Evolutionary conservation across 1,284 basidiomycete genomes (phyloP).

Genomic region (Microbotryum lychnidis-dioicae): DNA sequence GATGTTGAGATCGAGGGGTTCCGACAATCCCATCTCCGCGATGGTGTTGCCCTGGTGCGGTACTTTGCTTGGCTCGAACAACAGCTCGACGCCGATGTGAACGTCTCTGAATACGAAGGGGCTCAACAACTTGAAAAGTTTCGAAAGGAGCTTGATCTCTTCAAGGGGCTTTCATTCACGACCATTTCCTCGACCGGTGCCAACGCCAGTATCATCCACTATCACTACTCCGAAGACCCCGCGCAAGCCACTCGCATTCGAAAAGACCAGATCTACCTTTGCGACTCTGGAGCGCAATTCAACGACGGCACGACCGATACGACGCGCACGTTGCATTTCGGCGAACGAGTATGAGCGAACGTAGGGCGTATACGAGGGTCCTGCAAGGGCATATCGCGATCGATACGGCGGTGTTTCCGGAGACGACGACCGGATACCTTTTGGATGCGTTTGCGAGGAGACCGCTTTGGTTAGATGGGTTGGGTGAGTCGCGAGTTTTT

Average conservation of each 20-base stretch:
- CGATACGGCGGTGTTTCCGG: conserved; percentile 76
- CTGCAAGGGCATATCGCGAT: conserved; percentile 95
- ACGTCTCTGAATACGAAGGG: conserved; percentile 70
- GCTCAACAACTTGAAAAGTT: conserved; percentile 71
- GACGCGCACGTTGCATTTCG: conserved; percentile 63
- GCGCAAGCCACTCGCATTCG: conserved; percentile 64
- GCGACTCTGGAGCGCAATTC: conserved; percentile 87
- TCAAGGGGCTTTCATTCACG: conserved; percentile 79
- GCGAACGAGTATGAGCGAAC: conserved; percentile 69
- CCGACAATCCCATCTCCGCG: conserved; percentile 76
- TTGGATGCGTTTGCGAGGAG: conserved; percentile 79
- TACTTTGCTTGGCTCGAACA: conserved; percentile 96
- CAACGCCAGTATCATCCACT: conserved; percentile 81
- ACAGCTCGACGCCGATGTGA: conserved; percentile 53
- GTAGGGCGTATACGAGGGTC: conserved; percentile 82
- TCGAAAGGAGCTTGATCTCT: conserved; percentile 68
- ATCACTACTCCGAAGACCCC: conserved; percentile 51
- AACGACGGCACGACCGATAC: conserved; percentile 84
- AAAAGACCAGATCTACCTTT: conserved; percentile 76
- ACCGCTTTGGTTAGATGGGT: conserved; percentile 82
- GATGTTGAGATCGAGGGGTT: conserved; percentile 79
- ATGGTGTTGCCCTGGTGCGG: conserved; percentile 69
- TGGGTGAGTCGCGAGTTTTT: conserved; percentile 49
- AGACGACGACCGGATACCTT: conserved; percentile 64
- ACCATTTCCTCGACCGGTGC: conserved; percentile 76